Percentiles rank a stretch among this genome's conserved stretches.
Conservation (phyloP, 2,329 filamentous ascomycete species). For the Botryotinia calthae region DNA sequence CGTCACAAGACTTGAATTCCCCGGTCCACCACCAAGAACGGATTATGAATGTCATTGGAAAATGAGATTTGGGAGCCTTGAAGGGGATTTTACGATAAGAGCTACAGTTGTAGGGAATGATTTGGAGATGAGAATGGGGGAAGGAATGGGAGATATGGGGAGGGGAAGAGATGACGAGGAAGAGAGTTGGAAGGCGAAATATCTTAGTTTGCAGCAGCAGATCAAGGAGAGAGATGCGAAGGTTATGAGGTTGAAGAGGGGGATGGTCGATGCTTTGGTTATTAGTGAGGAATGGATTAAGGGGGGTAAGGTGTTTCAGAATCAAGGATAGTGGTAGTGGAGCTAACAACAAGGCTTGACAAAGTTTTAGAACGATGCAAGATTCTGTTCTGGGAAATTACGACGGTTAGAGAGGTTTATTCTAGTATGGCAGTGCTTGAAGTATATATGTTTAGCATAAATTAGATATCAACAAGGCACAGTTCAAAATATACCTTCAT, state of each 20-base stretch:
- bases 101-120: conserved; percentile 41
- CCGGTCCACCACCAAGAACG: conserved; percentile 40
- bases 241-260: conserved; percentile 45
- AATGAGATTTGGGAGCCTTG: conserved; percentile 53
- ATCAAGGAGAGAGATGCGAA: conserved; percentile 58
- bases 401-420: not conserved
- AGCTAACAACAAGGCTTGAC: not conserved
- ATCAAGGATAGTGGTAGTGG: not conserved
- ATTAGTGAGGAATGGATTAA: conserved; percentile 18
- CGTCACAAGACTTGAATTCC: conserved; percentile 45
- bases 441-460: not conserved
- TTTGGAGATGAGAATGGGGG: conserved; percentile 32
- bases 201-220: conserved; percentile 56
- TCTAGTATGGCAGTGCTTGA: not conserved
- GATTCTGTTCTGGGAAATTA: not conserved
- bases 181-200: conserved; percentile 51
- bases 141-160: not conserved
- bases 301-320: not conserved
- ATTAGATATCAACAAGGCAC: not conserved
- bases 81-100: conserved; percentile 53
- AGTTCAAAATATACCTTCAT: not conserved
- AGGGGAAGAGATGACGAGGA: conserved; percentile 27
- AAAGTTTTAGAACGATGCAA: not conserved
- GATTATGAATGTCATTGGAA: conserved; percentile 55
- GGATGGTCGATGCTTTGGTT: conserved; percentile 43